Evolutionary conservation across 129 eudicot genomes (phyloP), one percentile per base, ranked within the genome.

Genomic region (Escallonia herrerae): DNA sequence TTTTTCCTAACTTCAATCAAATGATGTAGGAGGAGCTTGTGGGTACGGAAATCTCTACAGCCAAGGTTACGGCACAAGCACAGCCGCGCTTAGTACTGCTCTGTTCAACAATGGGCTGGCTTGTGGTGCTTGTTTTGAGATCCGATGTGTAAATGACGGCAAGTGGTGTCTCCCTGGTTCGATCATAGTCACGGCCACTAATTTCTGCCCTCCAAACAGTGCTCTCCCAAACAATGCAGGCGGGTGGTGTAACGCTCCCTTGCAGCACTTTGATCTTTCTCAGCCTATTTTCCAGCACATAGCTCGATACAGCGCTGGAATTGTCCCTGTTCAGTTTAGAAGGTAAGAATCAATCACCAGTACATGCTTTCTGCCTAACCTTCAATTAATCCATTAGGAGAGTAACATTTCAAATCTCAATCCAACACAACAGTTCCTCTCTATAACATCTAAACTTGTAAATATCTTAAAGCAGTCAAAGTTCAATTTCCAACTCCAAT

Each of bases 231-330:
- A 76, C 22, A 54, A 77, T 44, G 79, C 74, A 3, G 90, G 84
- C 10, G 86, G 90, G 2, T 84, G 90, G 83, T 84, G 90, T 68
- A 80, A 84, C 60, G 83, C 83, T 56, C 90, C 90, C 1, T 73
- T 77, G 69, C 69, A 62, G 42, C 86, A 84, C 67, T 81, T 84
- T 61, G 90, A 84, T 65, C 86, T 80, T 44, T 57, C 87, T 22
- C 82, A 81, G 67, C 90, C 90, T 2, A 62, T 70, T 40, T 84
- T 84, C 13, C 81, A 68, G 15, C 84, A 58, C 66, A 81, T 84
- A 12, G 90, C 90, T 67, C 86, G 69, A 72, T 78, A 71, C 64
- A 71, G 67, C 67, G 82, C 87, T 0, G 90, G 90, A 3, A 81
- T 84, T 43, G 75, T 84, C 67, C 87, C 90, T 42, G 84, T 84